Percentiles rank a stretch among this genome's conserved stretches.
Conservation (phyloP, 345 rosid genomes). For the Sisymbrium irio region DNA sequence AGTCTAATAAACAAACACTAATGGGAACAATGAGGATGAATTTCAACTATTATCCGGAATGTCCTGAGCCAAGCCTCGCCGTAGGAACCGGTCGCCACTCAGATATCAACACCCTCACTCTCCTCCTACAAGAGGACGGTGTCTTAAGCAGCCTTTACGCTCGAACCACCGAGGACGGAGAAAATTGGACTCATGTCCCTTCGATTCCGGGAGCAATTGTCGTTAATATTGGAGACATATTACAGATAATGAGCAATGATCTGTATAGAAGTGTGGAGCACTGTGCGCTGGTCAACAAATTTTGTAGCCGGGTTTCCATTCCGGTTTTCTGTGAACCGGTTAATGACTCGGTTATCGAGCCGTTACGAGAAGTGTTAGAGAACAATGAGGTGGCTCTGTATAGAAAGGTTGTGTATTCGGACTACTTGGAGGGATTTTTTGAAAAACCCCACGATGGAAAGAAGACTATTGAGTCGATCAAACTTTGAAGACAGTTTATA, state of each 20-base stretch:
- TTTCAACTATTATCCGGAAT: conserved; percentile 44
- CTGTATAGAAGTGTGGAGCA: conserved; percentile 37
- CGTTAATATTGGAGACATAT: conserved; percentile 34
- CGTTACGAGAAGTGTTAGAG: conserved; percentile 28
- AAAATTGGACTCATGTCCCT: conserved; percentile 32
- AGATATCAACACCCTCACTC: conserved; percentile 39
- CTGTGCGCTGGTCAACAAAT: conserved; percentile 27
- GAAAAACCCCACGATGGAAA: conserved; percentile 36
- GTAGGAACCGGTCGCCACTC: conserved; percentile 41
- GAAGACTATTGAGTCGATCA: conserved; percentile 25
- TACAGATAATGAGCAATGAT: conserved; percentile 36
- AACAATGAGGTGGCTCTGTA: conserved; percentile 24
- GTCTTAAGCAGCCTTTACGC: conserved; percentile 40
- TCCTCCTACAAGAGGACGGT: conserved; percentile 40
- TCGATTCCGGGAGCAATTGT: conserved; percentile 32
- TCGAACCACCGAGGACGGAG: conserved; percentile 30
- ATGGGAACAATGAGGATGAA: conserved; percentile 41
- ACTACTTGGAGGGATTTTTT: conserved; percentile 28
- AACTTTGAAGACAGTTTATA: background rate
- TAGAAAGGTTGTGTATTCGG: conserved; percentile 31
- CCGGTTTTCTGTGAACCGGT: conserved; percentile 36
- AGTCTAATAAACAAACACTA: conserved; percentile 14
- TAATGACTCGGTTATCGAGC: conserved; percentile 26
- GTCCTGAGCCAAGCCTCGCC: conserved; percentile 43
- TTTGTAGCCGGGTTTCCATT: conserved; percentile 33